phyloP scores from a whole-genome alignment of 2,329 filamentous ascomycete genomes.

The Microascus cirrosus region DNA sequence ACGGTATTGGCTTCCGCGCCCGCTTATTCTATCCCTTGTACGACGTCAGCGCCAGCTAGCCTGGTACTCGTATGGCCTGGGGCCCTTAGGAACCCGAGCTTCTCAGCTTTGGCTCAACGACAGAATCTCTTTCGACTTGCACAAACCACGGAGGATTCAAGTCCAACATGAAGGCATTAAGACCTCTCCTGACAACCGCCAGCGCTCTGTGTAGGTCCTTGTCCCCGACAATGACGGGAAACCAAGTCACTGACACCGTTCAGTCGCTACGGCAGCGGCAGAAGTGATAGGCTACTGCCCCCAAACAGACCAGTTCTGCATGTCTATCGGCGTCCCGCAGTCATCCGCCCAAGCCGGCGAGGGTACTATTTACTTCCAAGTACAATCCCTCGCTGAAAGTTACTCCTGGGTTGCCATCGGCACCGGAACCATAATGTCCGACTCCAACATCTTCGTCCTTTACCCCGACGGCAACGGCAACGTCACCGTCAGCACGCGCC shows the following conservation, averaged over 20 bases:
- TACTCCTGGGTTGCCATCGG: conserved; percentile 49
- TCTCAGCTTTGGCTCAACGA: neutral
- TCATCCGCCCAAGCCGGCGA: conserved; percentile 31
- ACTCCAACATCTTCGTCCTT: conserved; percentile 50
- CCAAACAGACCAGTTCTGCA: conserved; percentile 33
- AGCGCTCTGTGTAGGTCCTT: conserved; percentile 10
- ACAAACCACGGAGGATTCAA: neutral
- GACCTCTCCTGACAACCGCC: conserved; percentile 6
- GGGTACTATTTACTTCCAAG: conserved; percentile 51
- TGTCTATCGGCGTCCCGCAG: conserved; percentile 41
- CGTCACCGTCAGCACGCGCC: conserved; percentile 49
- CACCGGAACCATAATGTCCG: conserved; percentile 42
- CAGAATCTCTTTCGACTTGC: neutral
- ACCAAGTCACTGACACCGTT: neutral
- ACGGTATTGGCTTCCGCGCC: neutral
- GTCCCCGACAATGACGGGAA: neutral
- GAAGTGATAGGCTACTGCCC: conserved; percentile 23
- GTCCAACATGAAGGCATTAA: neutral
- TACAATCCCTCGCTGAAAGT: conserved; percentile 36
- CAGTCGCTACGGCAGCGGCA: neutral
- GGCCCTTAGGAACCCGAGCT: neutral
- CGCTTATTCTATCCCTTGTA: neutral
- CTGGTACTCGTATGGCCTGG: neutral
- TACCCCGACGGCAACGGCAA: conserved; percentile 48
- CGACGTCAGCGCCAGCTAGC: neutral